Percentiles rank a stretch among this genome's conserved stretches.
Evolutionary conservation across 148 eudicot genomes (phyloP).

Genomic region (Fagopyrum esculentum): DNA sequence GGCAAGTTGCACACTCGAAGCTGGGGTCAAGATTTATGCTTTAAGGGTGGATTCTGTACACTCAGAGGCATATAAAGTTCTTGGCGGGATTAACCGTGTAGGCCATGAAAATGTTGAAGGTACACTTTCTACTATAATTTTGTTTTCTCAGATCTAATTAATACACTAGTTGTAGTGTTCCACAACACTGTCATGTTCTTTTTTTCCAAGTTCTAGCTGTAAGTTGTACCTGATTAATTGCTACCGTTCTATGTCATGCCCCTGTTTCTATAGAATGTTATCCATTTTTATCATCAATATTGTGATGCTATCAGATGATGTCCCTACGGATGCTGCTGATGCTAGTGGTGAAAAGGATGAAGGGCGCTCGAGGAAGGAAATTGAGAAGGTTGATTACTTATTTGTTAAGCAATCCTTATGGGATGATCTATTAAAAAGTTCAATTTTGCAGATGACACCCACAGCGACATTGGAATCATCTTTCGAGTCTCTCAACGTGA

Average conservation of each 20-base stretch:
- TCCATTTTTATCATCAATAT: neutral
- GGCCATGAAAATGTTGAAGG: slow-evolving; percentile 73
- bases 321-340: neutral
- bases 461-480: slow-evolving; percentile 84
- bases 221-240: neutral
- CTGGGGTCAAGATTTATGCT: slow-evolving; percentile 94
- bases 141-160: neutral
- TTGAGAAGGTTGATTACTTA: slow-evolving; percentile 13
- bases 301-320: neutral
- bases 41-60: slow-evolving; percentile 94
- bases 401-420: neutral
- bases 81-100: slow-evolving; percentile 90
- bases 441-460: slow-evolving; percentile 68
- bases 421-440: neutral
- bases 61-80: slow-evolving; percentile 96
- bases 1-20: slow-evolving; percentile 97
- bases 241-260: neutral
- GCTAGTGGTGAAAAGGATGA: slow-evolving; percentile 9
- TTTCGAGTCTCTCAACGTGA: slow-evolving; percentile 76
- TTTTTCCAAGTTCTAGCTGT: neutral
- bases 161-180: neutral
- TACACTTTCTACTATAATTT: slow-evolving; percentile 10
- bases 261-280: neutral
- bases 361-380: slow-evolving; percentile 8
- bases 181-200: neutral